Conservation (phyloP, 192 early-diverging fungal genomes). For the Gamsiella multidivaricata region DNA sequence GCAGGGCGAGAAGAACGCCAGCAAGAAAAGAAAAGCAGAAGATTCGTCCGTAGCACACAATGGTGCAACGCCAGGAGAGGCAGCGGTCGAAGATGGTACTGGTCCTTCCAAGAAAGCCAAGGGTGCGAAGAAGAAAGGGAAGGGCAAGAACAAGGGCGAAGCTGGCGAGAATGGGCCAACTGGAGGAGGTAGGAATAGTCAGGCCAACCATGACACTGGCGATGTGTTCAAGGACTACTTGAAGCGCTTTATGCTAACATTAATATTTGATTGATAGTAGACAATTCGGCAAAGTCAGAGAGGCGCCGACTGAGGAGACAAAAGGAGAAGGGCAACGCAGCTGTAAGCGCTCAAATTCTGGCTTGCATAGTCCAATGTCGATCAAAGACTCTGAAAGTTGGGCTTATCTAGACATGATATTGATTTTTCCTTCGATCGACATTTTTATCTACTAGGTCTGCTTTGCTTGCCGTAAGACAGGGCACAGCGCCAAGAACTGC, state of each 20-base stretch:
- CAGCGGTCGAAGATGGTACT: conserved; percentile 3
- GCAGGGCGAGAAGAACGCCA: background rate
- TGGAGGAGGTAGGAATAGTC: conserved; percentile 14
- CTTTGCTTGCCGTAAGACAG: conserved; percentile 86
- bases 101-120: conserved; percentile 19
- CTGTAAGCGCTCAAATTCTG: conserved; percentile 38
- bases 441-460: conserved; percentile 69
- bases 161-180: conserved; percentile 6
- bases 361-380: background rate
- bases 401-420: too few relatives aligned
- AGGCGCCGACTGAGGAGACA: conserved; percentile 49
- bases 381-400: background rate
- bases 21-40: conserved; percentile 32
- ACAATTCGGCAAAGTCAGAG: conserved; percentile 37
- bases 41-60: conserved; percentile 1
- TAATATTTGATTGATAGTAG: conserved; percentile 6
- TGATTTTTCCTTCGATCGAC: too few relatives aligned
- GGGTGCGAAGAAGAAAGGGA: conserved; percentile 14
- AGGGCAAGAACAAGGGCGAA: conserved; percentile 13
- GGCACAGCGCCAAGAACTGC: conserved; percentile 88
- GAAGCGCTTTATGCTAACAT: too few relatives aligned
- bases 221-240: background rate
- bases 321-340: conserved; percentile 40
- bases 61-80: conserved; percentile 2
- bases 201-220: background rate